Conservation (phyloP, 2,329 filamentous ascomycete species). For the Lecanicillium sp. region DNA sequence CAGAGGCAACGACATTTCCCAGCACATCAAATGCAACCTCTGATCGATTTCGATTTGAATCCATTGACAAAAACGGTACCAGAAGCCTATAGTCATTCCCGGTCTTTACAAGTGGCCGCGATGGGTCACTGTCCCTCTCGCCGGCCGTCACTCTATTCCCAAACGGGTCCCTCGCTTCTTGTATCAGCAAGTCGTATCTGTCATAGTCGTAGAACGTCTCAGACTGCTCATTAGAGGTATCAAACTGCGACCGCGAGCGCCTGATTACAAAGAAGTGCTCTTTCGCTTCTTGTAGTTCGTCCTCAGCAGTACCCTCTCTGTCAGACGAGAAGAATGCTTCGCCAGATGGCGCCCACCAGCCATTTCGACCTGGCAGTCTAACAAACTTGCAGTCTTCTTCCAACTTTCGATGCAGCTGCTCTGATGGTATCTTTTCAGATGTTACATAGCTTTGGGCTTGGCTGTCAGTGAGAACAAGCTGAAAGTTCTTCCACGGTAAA, state of each 20-base stretch:
- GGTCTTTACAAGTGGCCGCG: conserved; percentile 1
- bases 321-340: not conserved
- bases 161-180: conserved; percentile 5
- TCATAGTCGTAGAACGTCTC: conserved; percentile 5
- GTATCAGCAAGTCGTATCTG: conserved; percentile 4
- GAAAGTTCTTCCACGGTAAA: conserved; percentile 5
- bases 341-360: conserved; percentile 6
- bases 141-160: conserved; percentile 5
- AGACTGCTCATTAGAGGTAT: not conserved
- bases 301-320: not conserved
- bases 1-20: conserved; percentile 5
- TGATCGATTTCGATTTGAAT: conserved; percentile 7
- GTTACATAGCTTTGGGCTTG: conserved; percentile 2
- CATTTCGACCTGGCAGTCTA: not conserved
- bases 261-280: conserved; percentile 5
- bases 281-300: conserved; percentile 3
- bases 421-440: not conserved
- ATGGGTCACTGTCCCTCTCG: conserved; percentile 4
- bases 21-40: conserved; percentile 5
- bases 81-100: conserved; percentile 8
- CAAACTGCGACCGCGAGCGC: conserved; percentile 2
- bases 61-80: conserved; percentile 4
- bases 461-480: conserved; percentile 2
- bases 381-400: conserved; percentile 1
- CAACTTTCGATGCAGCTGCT: not conserved